Evolutionary conservation across 2,329 filamentous ascomycete genomes (phyloP).

Genomic region (Fusarium sp.): DNA sequence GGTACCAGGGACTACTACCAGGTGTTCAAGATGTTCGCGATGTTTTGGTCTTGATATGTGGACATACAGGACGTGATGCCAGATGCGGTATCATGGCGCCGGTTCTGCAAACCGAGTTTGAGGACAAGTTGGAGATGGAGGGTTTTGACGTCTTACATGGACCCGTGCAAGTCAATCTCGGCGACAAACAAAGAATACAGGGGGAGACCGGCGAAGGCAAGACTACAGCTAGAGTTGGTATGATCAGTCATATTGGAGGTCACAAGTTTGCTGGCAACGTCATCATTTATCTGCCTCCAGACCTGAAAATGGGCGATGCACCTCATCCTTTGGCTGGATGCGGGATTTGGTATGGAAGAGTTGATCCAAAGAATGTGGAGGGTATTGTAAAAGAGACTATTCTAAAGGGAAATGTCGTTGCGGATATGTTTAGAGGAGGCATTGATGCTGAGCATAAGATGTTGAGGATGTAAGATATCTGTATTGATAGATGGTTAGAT

Average conservation of each 20-base stretch:
- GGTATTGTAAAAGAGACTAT: conserved; percentile 79
- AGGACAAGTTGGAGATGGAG: conserved; percentile 60
- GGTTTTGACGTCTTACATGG: conserved; percentile 61
- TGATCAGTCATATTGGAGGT: conserved; percentile 83
- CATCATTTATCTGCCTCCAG: conserved; percentile 79
- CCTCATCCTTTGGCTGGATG: conserved; percentile 71
- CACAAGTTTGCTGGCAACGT: conserved; percentile 90
- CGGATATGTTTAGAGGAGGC: conserved; percentile 76
- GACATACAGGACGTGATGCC: conserved; percentile 82
- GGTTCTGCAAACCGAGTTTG: conserved; percentile 75
- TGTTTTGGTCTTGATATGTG: conserved; percentile 85
- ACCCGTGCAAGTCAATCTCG: conserved; percentile 50
- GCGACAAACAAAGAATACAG: conserved; percentile 30
- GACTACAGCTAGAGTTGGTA: conserved; percentile 67
- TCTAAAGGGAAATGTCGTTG: conserved; percentile 71
- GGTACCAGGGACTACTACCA: conserved; percentile 60
- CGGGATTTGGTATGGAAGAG: conserved; percentile 84
- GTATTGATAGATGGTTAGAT: conserved; percentile 7
- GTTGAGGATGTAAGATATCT: conserved; percentile 51
- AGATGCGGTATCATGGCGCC: conserved; percentile 86
- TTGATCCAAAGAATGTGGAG: conserved; percentile 79
- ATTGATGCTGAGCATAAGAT: conserved; percentile 66
- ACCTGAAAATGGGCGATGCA: conserved; percentile 51
- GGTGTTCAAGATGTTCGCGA: conserved; percentile 71
- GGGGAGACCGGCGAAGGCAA: conserved; percentile 14